A percentile compares a stretch with the other conserved stretches of the same genome.
Conservation (phyloP, 352 stramenopile species). For the Pythium brassicae region DNA sequence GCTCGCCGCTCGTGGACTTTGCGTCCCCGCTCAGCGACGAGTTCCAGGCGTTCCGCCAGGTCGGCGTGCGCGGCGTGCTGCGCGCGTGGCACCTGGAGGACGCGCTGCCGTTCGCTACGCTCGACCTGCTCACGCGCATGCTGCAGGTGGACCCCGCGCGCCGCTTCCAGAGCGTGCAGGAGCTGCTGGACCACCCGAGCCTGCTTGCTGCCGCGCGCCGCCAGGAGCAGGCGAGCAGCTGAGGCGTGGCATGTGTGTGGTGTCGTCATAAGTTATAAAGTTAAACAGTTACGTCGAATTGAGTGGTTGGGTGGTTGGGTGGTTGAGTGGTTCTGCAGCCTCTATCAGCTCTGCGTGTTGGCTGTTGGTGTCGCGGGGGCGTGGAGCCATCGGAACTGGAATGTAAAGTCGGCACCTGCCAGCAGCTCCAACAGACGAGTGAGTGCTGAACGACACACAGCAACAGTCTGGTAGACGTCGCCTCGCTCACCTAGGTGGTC, state of each 20-base stretch:
- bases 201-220: constrained; percentile 8
- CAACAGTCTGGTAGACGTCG: not conserved
- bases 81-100: constrained; percentile 24
- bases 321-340: no score
- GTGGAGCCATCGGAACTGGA: constrained; percentile 6
- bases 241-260: not conserved
- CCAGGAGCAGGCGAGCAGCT: not conserved
- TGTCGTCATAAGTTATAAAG: not conserved
- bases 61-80: constrained; percentile 21
- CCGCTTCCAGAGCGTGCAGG: constrained; percentile 9
- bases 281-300: not conserved
- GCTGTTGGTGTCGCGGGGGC: no score
- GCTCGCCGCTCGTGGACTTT: constrained; percentile 36
- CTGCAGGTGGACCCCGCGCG: constrained; percentile 17
- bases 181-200: constrained; percentile 10
- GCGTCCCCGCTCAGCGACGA: constrained; percentile 23
- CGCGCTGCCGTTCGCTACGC: constrained; percentile 6
- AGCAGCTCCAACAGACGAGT: not conserved
- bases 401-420: constrained; percentile 5
- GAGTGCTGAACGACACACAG: not conserved
- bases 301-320: no score
- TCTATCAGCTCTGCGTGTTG: no score
- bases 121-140: constrained; percentile 24
- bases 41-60: constrained; percentile 26
- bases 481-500: constrained; percentile 1